A percentile compares a stretch with the other conserved stretches of the same genome.
These are phyloP conservation scores for Blastobotrys aristatus DNA, from an alignment of 1,139 yeast species.

Conservation along the genomic window DNA sequence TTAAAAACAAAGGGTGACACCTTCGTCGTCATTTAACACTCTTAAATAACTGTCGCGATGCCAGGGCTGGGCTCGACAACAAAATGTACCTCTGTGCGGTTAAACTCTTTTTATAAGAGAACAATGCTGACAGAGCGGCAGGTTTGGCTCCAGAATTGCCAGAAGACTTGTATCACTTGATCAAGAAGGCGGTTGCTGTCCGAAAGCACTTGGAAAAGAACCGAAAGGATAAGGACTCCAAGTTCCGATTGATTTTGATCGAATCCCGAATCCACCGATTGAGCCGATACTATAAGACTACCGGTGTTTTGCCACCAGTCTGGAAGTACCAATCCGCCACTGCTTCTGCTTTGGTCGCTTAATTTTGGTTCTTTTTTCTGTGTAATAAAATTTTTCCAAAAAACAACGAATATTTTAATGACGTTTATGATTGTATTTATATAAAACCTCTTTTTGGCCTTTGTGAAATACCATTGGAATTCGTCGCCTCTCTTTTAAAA, in stretches of 20 bases:
- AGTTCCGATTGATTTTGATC: conserved; percentile 99
- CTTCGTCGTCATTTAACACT: no score
- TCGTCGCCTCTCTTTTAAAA: no score
- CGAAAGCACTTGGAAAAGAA: conserved; percentile 99
- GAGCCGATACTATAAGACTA: conserved; percentile 99
- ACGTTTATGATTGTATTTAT: neutral
- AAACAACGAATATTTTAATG: no score
- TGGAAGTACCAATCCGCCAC: conserved; percentile 99
- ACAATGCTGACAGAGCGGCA: conserved; percentile 38
- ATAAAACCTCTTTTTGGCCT: neutral
- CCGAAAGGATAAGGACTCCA: conserved; percentile 99
- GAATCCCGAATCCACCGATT: conserved; percentile 99
- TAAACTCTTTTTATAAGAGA: conserved; percentile 12
- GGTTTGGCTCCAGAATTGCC: conserved; percentile 98
- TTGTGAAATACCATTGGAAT: no score
- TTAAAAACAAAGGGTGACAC: no score
- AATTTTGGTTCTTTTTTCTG: conserved; percentile 34
- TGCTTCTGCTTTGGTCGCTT: conserved; percentile 99
- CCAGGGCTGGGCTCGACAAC: no score
- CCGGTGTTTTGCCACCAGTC: conserved; percentile 98
- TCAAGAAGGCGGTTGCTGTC: conserved; percentile 99
- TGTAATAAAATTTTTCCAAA: neutral
- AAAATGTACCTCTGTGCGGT: conserved; percentile 37
- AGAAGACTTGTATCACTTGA: conserved; percentile 98
- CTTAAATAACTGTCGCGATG: no score